Conservation (phyloP, 2,329 filamentous ascomycete species). For the Chaetomium sp. region DNA sequence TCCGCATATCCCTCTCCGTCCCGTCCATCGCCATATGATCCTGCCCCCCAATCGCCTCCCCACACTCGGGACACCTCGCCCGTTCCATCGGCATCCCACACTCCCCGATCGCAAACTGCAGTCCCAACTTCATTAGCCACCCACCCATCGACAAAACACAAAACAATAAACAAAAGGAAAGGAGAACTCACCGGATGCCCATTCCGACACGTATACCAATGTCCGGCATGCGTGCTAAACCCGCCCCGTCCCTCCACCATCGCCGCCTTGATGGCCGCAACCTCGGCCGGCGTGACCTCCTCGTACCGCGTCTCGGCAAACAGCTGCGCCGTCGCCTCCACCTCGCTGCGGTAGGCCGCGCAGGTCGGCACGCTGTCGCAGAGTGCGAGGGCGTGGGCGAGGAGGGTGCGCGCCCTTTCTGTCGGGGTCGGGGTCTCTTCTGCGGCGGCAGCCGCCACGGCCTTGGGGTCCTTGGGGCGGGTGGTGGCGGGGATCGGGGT, state of each 20-base stretch:
- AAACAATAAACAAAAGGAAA: not conserved
- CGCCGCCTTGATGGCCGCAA: constrained; percentile 48
- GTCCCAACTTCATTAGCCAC: constrained; percentile 49
- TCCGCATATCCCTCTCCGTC: constrained; percentile 51
- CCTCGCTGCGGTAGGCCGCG: constrained; percentile 35
- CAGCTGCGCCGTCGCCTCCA: constrained; percentile 38
- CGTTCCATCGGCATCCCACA: constrained; percentile 67
- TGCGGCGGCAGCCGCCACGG: not conserved
- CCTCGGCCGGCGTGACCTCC: constrained; percentile 45
- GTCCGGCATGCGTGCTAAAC: constrained; percentile 43
- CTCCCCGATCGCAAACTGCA: constrained; percentile 64
- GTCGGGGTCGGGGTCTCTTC: constrained; percentile 20
- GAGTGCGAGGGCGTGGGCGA: constrained; percentile 38
- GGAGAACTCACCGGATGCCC: constrained; percentile 37
- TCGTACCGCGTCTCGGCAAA: constrained; percentile 44
- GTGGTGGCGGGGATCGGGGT: not conserved
- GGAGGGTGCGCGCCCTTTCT: constrained; percentile 34
- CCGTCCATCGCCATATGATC: constrained; percentile 54
- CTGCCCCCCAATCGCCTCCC: constrained; percentile 56
- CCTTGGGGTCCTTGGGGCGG: not conserved
- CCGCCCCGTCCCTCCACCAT: constrained; percentile 49
- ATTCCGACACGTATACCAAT: constrained; percentile 41
- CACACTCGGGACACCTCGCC: constrained; percentile 65
- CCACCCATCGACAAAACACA: too few species aligned
- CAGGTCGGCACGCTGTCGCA: constrained; percentile 41